Percentiles rank a stretch among this genome's conserved stretches.
These are phyloP conservation scores for Pyrenochaeta sp. DNA, from an alignment of 2,329 filamentous ascomycete species.

Conservation along the genomic window DNA sequence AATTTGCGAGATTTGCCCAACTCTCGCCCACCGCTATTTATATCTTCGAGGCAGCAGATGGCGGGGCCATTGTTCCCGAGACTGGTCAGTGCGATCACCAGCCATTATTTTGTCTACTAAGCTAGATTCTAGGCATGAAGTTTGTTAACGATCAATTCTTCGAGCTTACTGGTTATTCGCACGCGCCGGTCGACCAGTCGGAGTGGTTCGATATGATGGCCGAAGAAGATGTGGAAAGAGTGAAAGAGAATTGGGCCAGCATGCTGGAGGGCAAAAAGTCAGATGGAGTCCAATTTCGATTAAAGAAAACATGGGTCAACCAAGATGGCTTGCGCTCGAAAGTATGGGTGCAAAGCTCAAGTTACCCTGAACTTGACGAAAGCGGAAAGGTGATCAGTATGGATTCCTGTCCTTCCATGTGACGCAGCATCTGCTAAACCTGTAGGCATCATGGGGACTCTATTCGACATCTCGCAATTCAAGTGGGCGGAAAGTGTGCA, in stretches of 20 bases:
- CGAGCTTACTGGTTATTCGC: constrained; percentile 31
- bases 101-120: neutral
- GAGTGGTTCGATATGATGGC: constrained; percentile 29
- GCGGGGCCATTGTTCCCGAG: constrained; percentile 13
- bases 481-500: constrained; percentile 50
- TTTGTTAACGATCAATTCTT: constrained; percentile 43
- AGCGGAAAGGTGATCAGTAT: constrained; percentile 33
- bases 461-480: constrained; percentile 49
- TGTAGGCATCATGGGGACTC: constrained; percentile 41
- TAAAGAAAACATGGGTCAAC: constrained; percentile 39
- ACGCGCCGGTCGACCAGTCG: constrained; percentile 17
- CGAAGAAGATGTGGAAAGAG: constrained; percentile 29
- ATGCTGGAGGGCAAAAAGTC: constrained; percentile 26
- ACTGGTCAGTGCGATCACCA: constrained; percentile 13
- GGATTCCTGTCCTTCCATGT: neutral
- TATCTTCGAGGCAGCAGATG: constrained; percentile 15
- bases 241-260: constrained; percentile 23
- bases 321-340: constrained; percentile 33
- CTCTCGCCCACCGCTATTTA: constrained; percentile 38
- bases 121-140: constrained; percentile 24
- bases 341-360: constrained; percentile 38
- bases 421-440: neutral
- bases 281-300: constrained; percentile 28
- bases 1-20: constrained; percentile 37
- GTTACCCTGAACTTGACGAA: constrained; percentile 32